Base-by-base conservation (phyloP, 1,139 yeast genomes). In the Yamadazyma siamensis region DNA sequence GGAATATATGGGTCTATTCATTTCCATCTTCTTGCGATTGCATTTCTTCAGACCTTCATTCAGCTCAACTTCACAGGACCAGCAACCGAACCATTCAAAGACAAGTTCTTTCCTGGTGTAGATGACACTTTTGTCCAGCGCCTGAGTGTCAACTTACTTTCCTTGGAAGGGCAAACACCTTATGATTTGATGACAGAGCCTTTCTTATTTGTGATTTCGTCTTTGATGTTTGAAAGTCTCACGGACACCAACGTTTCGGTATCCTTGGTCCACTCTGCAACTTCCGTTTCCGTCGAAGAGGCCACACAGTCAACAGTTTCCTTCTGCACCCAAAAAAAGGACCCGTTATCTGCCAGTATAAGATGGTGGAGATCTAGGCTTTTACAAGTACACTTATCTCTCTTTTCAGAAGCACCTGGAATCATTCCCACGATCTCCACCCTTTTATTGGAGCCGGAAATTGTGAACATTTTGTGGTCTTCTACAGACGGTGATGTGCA, bases 31-130 rank as follows among this genome's bases (percentile, higher is more conserved):
- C 31, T 64, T 23, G 85, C 83, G 4, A 62, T 81, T 33, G 68
- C 82, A 1, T 59, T 77, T 4, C 60, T 87, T 22, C 88, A 87
- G 48, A 53, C 75, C 2, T 89, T 83, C 49, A 60, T 84, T 14
- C 95, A 87, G 50, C 59, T 74, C 32, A 89, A 89, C 52, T 85
- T 71, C 51, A 86, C 96, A 0, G 97, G 97, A 4, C 97, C 97
- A 2, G 68, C 70, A 15, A 50, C 78, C 1, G 65, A 66, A 1
- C 49, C 62, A 22, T 49, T 65, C 2, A 47, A 53, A 3, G 59
- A 64, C 2, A 40, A 62, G 33, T 55, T 59, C 34, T 64, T 66
- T 36, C 49, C 56, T 2, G 42, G 41, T 2, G 43, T 56, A 15
- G 68, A 66, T 45, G 44, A 52, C 2, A 33, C 42, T 6, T 18